A percentile compares a stretch with the other conserved stretches of the same genome.
Evolutionary conservation across 306 rosid genomes (phyloP).

Genomic region (Lathyrus sativus): DNA sequence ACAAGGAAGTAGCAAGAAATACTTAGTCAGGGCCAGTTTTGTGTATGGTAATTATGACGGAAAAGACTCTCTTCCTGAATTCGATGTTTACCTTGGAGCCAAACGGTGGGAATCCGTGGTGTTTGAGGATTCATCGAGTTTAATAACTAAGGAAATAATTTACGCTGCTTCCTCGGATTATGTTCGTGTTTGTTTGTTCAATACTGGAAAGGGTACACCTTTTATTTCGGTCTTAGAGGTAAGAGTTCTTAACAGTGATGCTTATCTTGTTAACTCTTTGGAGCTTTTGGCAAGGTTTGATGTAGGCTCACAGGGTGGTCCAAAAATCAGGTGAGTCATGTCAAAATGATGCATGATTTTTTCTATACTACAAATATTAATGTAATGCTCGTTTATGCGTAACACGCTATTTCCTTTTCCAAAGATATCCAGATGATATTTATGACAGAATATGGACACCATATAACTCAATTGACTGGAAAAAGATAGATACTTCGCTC

Average conservation of each 20-base stretch:
- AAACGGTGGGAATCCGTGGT: constrained; percentile 39
- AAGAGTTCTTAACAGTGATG: constrained; percentile 46
- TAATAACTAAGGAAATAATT: constrained; percentile 46
- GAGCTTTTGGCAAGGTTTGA: constrained; percentile 43
- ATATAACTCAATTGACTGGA: constrained; percentile 41
- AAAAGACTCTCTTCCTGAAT: constrained; percentile 39
- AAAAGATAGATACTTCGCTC: constrained; percentile 35
- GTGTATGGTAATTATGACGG: constrained; percentile 47
- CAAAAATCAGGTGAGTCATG: constrained; percentile 41
- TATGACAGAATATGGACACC: constrained; percentile 51
- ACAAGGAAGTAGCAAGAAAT: constrained; percentile 38
- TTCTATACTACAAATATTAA: not conserved
- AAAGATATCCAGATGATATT: constrained; percentile 49
- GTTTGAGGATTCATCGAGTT: constrained; percentile 39
- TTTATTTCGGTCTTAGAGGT: constrained; percentile 51
- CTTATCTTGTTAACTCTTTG: constrained; percentile 35
- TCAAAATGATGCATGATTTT: not conserved
- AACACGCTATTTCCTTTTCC: not conserved
- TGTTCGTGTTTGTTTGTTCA: constrained; percentile 43
- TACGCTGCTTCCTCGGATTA: constrained; percentile 41
- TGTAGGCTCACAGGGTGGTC: constrained; percentile 35
- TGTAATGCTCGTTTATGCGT: constrained; percentile 1
- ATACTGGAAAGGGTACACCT: constrained; percentile 48
- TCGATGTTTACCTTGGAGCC: constrained; percentile 46
- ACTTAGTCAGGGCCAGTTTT: constrained; percentile 45